These are phyloP conservation scores for Solanum lignicaule DNA, from an alignment of 257 asterid species.

Conservation along the genomic window DNA sequence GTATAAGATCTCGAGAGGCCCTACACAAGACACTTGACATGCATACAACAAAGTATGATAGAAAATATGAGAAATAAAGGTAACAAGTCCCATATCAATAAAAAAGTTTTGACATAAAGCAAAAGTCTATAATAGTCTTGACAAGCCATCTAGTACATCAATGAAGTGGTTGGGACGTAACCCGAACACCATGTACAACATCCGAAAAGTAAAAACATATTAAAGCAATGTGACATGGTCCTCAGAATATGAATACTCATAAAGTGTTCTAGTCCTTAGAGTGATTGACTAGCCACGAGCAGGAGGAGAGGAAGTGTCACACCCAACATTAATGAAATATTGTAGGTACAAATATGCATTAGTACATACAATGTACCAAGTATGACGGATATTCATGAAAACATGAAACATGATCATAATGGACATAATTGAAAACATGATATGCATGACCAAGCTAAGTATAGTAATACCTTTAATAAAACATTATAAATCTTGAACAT, in stretches of 20 bases:
- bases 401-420: background rate
- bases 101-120: background rate
- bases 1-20: no score
- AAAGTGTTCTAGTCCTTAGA: background rate
- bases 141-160: background rate
- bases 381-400: background rate
- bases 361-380: background rate
- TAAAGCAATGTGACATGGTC: background rate
- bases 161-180: background rate
- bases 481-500: no score
- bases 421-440: background rate
- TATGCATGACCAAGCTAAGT: no score
- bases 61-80: no score
- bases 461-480: no score
- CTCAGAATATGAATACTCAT: background rate
- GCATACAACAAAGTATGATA: no score
- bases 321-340: background rate
- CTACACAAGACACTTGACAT: no score
- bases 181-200: background rate
- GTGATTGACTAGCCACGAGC: background rate
- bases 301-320: background rate
- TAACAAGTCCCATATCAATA: no score
- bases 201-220: background rate
- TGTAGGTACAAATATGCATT: background rate
- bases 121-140: background rate